Base-by-base conservation (phyloP, 768 basidiomycete genomes). In the Pulveroboletus sp. region DNA sequence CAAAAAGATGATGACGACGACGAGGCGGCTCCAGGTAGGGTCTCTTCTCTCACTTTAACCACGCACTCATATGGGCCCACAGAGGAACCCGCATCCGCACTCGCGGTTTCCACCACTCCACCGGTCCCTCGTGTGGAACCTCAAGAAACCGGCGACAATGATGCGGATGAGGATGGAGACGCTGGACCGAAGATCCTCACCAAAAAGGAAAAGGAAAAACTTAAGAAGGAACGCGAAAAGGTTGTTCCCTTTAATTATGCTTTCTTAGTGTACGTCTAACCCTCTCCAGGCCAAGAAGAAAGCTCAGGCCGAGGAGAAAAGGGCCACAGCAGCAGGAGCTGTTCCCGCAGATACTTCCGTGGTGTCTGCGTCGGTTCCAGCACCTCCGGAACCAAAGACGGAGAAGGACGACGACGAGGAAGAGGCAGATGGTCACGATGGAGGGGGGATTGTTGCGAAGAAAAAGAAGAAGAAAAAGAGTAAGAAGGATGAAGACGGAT, bases 181-280 rank as follows among this genome's bases (percentile, higher is more conserved):
- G 70, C 69, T 42, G 89, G 80, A 13, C 73, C 74, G 4, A 83
- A 86, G 69, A 64, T 95, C 27, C 69, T 96, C 30, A 85, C 86
- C 16, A 97, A 97, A 74, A 96, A 95, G 67, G 91, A 98, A 76
- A 97, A 97, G 72, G 94, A 97, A 67, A 85, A 85, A 65, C 74
- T 95, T 53, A 97, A 98, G 81, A 98, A 97, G 73, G 94, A 97
- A 71, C 82, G 83, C 44, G 93, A 96, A 74, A 96, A 96, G 86
- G 93, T 86, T 30, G 41, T 61, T 34, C 50, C 19, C 34, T 34
- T 35, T 32, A n/a, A 46, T 10, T 6, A 35, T 45, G n/a, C n/a
- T 43, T 26, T 52, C 43, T 46, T 31, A 9, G 42, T 46, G 52
- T 27, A 54, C 44, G 13, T 54, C 46, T 54, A 44, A 50, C 43